Base-by-base conservation (phyloP, 2,329 filamentous ascomycete genomes). In the Neophaeococcomyces mojaviensis region DNA sequence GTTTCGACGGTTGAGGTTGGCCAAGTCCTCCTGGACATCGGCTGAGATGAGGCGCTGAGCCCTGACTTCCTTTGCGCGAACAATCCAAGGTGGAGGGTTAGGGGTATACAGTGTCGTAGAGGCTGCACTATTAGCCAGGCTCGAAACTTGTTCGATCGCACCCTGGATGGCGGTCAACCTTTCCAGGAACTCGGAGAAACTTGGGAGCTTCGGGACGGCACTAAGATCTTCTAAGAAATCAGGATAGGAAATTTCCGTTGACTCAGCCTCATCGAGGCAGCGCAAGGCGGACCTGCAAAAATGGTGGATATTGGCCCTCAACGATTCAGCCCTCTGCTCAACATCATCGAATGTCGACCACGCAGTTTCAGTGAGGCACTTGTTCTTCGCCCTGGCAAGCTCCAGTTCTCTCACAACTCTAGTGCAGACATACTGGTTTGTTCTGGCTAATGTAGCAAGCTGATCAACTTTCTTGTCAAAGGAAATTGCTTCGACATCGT, bases 1-100 rank as follows among this genome's bases (percentile, higher is more conserved):
- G 54, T 92, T 78, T 55, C 90, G 84, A 44, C 89, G 86, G 57
- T 83, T 87, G 47, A 95, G 72, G 16, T 82, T 80, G 5, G 84
- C 79, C 44, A 96, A 76, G 62, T 95, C 86, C 59, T 90, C 86
- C 60, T 95, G 88, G 0, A 84, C 81, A 59, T 95, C 88, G 32
- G 88, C 76, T 0, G 87, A 83, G 30, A 87, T 78, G 18, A 79
- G 81, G 69, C 92, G 90, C 54, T 84, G 83, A n/a, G 80, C 79
- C 64, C 84, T 87, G 44, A 97, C 76, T 58, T 92, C 84, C 57
- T 85, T 79, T 2, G 88, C 82, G 44, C 89, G 83, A 26, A 88
- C 73, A 44, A 85, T 74, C 92, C 92, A 98, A 2, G 92, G 92
- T 3, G 84, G 78, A 0, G 78, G 73, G 18, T 73, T 77, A 51